Conservation (phyloP, 2,329 filamentous ascomycete species). For the Neocucurbitaria cava region DNA sequence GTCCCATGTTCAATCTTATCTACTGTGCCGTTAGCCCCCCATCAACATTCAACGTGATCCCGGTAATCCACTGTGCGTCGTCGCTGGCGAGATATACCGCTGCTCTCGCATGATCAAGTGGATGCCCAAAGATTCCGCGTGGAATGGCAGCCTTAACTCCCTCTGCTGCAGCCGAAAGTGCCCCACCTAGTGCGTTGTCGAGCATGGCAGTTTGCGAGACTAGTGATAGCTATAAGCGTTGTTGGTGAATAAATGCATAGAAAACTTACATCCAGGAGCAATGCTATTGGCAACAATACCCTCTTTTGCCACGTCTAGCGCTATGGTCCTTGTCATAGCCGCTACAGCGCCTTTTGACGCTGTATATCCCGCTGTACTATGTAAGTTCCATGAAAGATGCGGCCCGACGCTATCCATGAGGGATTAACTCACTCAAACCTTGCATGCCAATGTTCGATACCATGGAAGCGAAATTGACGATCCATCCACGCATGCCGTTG, state of each 20-base stretch:
- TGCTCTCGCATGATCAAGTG: slow-evolving; percentile 33
- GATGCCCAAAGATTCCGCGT: slow-evolving; percentile 31
- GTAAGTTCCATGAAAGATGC: not conserved
- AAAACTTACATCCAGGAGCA: not conserved
- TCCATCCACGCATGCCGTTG: slow-evolving; percentile 45
- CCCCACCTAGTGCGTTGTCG: slow-evolving; percentile 18
- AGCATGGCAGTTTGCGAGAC: slow-evolving; percentile 46
- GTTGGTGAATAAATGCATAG: not conserved
- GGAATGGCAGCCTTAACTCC: slow-evolving; percentile 17
- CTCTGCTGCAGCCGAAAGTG: slow-evolving; percentile 13
- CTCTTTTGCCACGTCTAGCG: slow-evolving; percentile 53
- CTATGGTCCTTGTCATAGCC: slow-evolving; percentile 55
- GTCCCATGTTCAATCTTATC: not conserved
- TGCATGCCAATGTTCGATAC: slow-evolving; percentile 25
- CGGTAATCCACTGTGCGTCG: slow-evolving; percentile 47
- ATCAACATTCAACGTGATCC: not conserved
- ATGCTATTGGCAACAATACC: slow-evolving; percentile 43
- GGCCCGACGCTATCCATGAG: not conserved
- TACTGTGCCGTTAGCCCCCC: not conserved
- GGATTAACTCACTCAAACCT: slow-evolving; percentile 41
- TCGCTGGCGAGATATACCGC: slow-evolving; percentile 55
- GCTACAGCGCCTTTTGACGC: slow-evolving; percentile 58
- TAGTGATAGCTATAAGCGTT: slow-evolving; percentile 9
- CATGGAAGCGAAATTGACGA: slow-evolving; percentile 49
- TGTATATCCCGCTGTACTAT: slow-evolving; percentile 49